Evolutionary conservation across 805 yeast species (phyloP).

Genomic region (Blastobotrys chiropterorum): DNA sequence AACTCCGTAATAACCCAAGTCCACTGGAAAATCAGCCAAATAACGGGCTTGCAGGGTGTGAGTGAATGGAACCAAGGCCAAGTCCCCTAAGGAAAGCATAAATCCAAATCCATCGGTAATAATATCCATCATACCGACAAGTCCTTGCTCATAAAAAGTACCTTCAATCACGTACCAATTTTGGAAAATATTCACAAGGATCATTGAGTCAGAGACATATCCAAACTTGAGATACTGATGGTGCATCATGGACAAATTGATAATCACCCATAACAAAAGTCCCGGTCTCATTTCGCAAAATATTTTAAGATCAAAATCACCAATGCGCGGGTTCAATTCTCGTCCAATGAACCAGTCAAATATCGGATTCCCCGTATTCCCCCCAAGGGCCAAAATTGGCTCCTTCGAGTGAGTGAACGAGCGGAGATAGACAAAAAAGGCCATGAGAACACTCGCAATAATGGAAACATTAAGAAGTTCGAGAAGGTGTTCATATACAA

Average conservation of each 20-base stretch:
- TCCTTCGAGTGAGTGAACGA: conserved; percentile 59
- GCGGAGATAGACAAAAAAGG: conserved; percentile 56
- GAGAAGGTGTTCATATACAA: conserved; percentile 60
- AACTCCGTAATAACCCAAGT: conserved; percentile 41
- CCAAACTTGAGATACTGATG: conserved; percentile 65
- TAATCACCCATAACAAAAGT: conserved; percentile 73
- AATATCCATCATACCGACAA: conserved; percentile 89
- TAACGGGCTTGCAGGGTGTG: conserved; percentile 84
- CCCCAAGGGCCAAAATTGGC: conserved; percentile 75
- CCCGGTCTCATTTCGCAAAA: conserved; percentile 96
- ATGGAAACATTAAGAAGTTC: conserved; percentile 59
- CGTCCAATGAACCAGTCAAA: conserved; percentile 98
- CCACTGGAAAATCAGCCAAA: conserved; percentile 55
- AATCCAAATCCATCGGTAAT: conserved; percentile 96
- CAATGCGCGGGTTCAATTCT: conserved; percentile 87
- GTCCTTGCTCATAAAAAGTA: conserved; percentile 83
- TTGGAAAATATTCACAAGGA: conserved; percentile 64
- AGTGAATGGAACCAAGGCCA: conserved; percentile 87
- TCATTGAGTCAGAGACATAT: conserved; percentile 60
- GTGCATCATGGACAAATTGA: conserved; percentile 75
- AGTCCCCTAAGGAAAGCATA: conserved; percentile 93
- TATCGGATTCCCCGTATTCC: conserved; percentile 67
- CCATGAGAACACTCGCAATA: conserved; percentile 55
- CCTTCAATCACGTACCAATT: conserved; percentile 86
- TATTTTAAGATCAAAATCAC: conserved; percentile 78